A percentile compares a stretch with the other conserved stretches of the same genome.
phyloP scores from a whole-genome alignment of 257 asterid species.

The Sherardia arvensis region DNA sequence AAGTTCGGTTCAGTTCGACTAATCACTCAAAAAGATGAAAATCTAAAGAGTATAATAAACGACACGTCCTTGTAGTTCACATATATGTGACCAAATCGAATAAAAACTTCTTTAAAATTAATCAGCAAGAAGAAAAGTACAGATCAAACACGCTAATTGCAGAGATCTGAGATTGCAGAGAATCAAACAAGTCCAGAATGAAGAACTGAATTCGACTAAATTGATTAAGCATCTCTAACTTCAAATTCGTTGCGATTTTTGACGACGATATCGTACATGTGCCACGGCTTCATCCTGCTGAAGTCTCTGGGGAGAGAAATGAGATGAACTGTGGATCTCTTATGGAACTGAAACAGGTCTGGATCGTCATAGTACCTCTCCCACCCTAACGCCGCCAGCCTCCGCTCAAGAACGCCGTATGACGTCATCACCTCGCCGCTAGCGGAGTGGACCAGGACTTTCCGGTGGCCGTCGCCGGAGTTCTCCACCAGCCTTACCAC shows the following conservation, averaged over 20 bases:
- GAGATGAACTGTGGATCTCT: constrained; percentile 56
- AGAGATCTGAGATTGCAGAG: background rate
- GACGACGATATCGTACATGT: constrained; percentile 56
- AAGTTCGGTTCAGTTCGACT: too few species aligned
- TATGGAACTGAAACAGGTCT: constrained; percentile 57
- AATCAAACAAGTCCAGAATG: background rate
- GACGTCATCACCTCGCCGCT: constrained; percentile 45
- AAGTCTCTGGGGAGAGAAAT: constrained; percentile 66
- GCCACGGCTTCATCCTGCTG: constrained; percentile 53
- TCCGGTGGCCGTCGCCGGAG: constrained; percentile 40
- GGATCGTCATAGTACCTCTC: constrained; percentile 69
- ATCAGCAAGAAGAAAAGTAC: too few species aligned
- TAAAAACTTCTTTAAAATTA: too few species aligned
- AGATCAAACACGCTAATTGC: background rate
- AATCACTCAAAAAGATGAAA: too few species aligned
- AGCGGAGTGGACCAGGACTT: constrained; percentile 39
- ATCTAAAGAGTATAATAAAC: too few species aligned
- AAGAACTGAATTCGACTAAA: background rate
- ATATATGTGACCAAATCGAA: too few species aligned
- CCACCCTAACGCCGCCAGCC: constrained; percentile 49
- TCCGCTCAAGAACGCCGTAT: constrained; percentile 43
- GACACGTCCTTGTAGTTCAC: too few species aligned
- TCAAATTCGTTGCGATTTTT: constrained; percentile 56
- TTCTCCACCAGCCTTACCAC: constrained; percentile 50
- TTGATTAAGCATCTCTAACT: constrained; percentile 27